A percentile compares a stretch with the other conserved stretches of the same genome.
phyloP scores from a whole-genome alignment of 225 moss, liverwort and hornwort species.

The Pseudoscleropodium purum region DNA sequence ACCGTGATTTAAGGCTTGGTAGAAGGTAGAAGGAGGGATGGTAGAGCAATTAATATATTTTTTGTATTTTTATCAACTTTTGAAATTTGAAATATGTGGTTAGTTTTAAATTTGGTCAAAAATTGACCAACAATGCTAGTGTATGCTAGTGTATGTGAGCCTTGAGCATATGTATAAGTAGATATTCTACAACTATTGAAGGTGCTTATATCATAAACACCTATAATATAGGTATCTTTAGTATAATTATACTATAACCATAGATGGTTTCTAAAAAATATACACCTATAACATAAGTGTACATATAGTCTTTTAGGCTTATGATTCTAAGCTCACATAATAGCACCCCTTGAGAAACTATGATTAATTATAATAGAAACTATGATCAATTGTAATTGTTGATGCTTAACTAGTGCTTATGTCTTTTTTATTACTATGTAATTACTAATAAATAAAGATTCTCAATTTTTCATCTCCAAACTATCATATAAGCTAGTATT shows the following conservation, averaged over 20 bases:
- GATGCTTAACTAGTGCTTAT: accelerated
- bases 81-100: background rate
- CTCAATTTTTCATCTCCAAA: background rate
- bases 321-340: no score
- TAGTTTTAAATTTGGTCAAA: background rate
- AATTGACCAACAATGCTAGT: background rate
- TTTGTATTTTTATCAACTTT: background rate
- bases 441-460: background rate
- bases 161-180: no score
- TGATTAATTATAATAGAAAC: background rate
- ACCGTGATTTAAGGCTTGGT: background rate
- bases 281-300: no score
- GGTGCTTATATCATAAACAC: no score
- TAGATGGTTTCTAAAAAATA: no score
- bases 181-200: no score
- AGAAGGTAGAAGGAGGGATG: background rate
- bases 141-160: no score
- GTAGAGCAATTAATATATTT: background rate
- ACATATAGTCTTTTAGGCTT: no score
- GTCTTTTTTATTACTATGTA: no score
- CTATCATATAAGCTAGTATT: background rate
- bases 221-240: no score
- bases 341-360: no score
- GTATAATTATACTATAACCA: no score
- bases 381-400: background rate